phyloP scores from a whole-genome alignment of 352 stramenopile species.

The Globisporangium yorkense region DNA sequence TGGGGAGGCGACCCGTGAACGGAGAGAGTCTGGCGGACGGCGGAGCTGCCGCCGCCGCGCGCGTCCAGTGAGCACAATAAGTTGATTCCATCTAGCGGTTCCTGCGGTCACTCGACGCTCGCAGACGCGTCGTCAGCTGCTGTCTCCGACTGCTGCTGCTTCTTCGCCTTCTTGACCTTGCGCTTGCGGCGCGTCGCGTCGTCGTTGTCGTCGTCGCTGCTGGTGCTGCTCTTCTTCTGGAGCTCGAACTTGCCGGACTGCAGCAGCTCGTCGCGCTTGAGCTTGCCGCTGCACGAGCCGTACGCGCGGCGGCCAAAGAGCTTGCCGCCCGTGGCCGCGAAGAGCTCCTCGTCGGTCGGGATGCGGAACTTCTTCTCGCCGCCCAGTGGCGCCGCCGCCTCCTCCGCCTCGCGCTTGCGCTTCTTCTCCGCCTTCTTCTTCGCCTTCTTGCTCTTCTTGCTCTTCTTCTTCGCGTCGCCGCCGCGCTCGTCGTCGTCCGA shows the following conservation, averaged over 20 bases:
- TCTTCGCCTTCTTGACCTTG: conserved; percentile 21
- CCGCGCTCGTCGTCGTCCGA: conserved; percentile 46
- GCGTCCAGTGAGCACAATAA: conserved; percentile 1
- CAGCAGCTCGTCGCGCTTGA: conserved; percentile 71
- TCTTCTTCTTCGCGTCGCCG: conserved; percentile 56
- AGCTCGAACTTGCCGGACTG: conserved; percentile 21
- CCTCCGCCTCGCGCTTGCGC: conserved; percentile 14
- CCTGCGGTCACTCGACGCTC: background rate
- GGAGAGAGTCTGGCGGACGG: background rate
- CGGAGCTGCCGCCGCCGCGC: background rate
- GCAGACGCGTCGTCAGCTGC: background rate
- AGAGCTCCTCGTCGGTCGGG: conserved; percentile 95
- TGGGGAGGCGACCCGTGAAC: conserved; percentile 11
- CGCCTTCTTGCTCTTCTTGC: conserved; percentile 39
- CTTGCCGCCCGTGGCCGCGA: conserved; percentile 92
- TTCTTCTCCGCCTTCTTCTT: conserved; percentile 41
- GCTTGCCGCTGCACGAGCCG: conserved; percentile 80
- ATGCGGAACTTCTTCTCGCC: conserved; percentile 51
- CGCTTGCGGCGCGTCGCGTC: conserved; percentile 16
- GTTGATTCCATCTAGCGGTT: conserved; percentile 1
- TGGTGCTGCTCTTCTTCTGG: conserved; percentile 5
- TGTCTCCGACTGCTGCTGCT: conserved; percentile 6
- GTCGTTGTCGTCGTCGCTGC: conserved; percentile 7
- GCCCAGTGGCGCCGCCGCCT: conserved; percentile 20
- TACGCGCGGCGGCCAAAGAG: conserved; percentile 94